Conservation (phyloP, 352 stramenopile genomes). For the Phytopythium chamaehyphon region DNA sequence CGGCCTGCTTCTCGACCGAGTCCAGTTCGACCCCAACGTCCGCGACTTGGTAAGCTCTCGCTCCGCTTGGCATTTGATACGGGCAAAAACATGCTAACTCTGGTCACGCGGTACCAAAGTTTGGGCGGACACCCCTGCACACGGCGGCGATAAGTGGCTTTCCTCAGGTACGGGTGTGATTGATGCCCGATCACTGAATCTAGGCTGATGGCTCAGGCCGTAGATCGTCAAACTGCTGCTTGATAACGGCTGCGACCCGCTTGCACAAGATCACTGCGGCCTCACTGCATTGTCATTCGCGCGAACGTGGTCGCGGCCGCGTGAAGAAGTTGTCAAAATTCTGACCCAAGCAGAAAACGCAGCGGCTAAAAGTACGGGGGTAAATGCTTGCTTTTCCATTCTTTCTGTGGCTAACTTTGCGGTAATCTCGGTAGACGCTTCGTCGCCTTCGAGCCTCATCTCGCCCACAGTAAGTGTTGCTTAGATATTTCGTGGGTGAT, state of each 20-base stretch:
- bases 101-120: conserved; percentile 22
- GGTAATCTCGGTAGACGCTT: conserved; percentile 6
- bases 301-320: conserved; percentile 56
- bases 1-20: conserved; percentile 54
- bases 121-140: conserved; percentile 72
- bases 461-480: conserved; percentile 15
- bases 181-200: background rate
- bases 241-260: conserved; percentile 40
- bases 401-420: background rate
- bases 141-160: conserved; percentile 66
- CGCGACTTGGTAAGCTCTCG: conserved; percentile 40
- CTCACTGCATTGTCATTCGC: conserved; percentile 64
- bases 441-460: conserved; percentile 13
- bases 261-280: conserved; percentile 47
- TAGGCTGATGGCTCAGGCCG: background rate
- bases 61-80: too few species aligned
- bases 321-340: conserved; percentile 57
- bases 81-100: too few species aligned
- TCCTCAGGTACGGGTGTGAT: conserved; percentile 25
- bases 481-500: background rate
- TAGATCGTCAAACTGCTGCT: conserved; percentile 55
- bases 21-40: conserved; percentile 73
- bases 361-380: conserved; percentile 12
- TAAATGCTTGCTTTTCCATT: background rate
- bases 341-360: conserved; percentile 45